Conservation (phyloP, 768 basidiomycete species). For the Lactarius quietus region DNA sequence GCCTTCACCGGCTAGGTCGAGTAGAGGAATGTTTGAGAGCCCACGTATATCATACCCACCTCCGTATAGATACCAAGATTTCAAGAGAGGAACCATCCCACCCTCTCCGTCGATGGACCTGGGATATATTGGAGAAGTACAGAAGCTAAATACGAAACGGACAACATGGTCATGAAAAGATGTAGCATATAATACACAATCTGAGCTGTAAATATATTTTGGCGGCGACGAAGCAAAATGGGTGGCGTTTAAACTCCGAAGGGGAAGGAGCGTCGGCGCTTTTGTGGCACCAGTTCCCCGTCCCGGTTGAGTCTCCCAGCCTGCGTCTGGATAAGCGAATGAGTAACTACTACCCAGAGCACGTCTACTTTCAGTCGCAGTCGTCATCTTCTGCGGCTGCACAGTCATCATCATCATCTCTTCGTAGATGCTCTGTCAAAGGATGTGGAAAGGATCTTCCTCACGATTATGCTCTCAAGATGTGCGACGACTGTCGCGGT, state of each 20-base stretch:
- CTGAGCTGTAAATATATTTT: neutral
- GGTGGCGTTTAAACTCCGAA: constrained; percentile 21
- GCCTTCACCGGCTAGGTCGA: constrained; percentile 2
- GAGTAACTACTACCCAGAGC: constrained; percentile 26
- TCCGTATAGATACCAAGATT: constrained; percentile 2
- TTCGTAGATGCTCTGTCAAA: constrained; percentile 41
- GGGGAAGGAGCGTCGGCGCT: constrained; percentile 15
- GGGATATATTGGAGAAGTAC: neutral
- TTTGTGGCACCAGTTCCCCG: constrained; percentile 7
- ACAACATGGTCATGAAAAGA: constrained; percentile 1
- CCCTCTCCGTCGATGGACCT: constrained; percentile 10
- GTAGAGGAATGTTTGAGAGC: constrained; percentile 3
- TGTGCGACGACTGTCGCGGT: constrained; percentile 51
- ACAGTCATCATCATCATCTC: constrained; percentile 6
- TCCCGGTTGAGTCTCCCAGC: constrained; percentile 7
- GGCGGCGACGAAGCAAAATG: constrained; percentile 14
- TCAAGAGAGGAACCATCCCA: neutral
- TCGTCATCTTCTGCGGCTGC: neutral
- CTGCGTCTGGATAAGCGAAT: constrained; percentile 25
- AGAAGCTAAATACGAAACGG: neutral
- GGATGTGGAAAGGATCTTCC: constrained; percentile 39
- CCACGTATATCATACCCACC: neutral
- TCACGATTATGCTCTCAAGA: constrained; percentile 39
- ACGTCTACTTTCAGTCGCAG: constrained; percentile 24
- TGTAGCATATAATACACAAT: neutral